Conservation (phyloP, 2,329 filamentous ascomycete species). For the Colletotrichum euphorbiae region DNA sequence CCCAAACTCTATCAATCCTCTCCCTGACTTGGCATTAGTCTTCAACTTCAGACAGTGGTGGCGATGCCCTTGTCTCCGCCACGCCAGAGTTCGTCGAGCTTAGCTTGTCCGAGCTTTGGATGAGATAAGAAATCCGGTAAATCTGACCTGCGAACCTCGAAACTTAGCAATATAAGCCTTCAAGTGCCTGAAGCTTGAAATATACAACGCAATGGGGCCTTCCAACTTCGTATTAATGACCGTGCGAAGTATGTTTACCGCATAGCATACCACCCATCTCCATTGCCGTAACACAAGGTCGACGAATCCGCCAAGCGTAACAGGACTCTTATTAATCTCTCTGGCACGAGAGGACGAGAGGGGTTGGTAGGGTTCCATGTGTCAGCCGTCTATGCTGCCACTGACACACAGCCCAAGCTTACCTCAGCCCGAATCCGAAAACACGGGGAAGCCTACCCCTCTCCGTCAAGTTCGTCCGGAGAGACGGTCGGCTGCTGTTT, state of each 20-base stretch:
- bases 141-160: neutral
- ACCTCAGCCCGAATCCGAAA: slow-evolving; percentile 18
- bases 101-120: slow-evolving; percentile 10
- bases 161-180: too few relatives aligned
- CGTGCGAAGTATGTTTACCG: too few relatives aligned
- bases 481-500: neutral
- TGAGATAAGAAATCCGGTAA: slow-evolving; percentile 5
- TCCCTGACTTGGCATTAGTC: neutral
- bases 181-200: too few relatives aligned
- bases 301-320: neutral
- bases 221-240: too few relatives aligned
- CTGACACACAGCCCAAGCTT: slow-evolving; percentile 17
- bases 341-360: neutral
- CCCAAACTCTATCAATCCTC: neutral
- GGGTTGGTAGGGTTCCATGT: neutral
- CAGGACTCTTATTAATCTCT: slow-evolving; percentile 1
- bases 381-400: neutral
- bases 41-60: neutral
- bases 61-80: neutral
- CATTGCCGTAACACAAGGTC: slow-evolving; percentile 1
- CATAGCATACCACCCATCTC: too few relatives aligned
- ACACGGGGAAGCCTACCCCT: neutral
- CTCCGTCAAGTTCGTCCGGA: slow-evolving; percentile 26
- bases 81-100: neutral
- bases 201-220: too few relatives aligned